Evolutionary conservation across 352 stramenopile genomes (phyloP), one percentile per base, ranked within the genome.

Genomic region (Lagenidium giganteum): DNA sequence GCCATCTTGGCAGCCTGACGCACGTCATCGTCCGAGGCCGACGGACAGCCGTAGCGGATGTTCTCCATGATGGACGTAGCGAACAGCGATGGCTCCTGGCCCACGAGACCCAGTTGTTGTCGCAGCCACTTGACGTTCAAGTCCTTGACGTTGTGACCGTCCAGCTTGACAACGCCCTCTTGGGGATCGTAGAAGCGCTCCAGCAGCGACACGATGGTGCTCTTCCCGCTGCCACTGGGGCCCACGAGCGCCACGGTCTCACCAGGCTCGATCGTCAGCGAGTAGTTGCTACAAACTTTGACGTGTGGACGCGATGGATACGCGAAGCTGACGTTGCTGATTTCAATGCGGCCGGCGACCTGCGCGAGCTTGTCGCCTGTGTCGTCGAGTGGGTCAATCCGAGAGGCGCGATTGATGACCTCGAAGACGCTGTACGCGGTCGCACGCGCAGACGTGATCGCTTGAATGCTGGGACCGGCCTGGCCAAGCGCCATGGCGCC

Each of bases 101-200:
- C 52, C 11, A 97, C 87, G 35, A 94, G 67, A 30, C 82, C 82
- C 47, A 97, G 64, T 21, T 74, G 48, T 17, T 56, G 29, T 13
- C 67, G 51, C n/a, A 74, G 47, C 65, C 61, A 78, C 17, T 57
- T 47, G 13, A 48, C 16, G 47, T 89, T 76, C 28, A 93, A 23
- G 20, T 70, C 46, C 18, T 61, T 63, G 4, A 95, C 28, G 39
- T 89, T 64, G 26, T 38, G n/a, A 42, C 48, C 54, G 29, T 64
- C 48, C n/a, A 64, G 16, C 14, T 36, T 47, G 21, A 64, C 43
- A 7, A 18, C 20, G 12, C 54, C 54, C 3, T 16, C 14, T 13
- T 36, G 23, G 7, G 93, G 64, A 55, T 97, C 85, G 57, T 97
- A 98, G 47, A 98, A 98, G 16, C 92, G 72, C 54, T 97, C 96